Conservation (phyloP, 139 green algal genomes). For the Auxenochlorella pyrenoidosa region DNA sequence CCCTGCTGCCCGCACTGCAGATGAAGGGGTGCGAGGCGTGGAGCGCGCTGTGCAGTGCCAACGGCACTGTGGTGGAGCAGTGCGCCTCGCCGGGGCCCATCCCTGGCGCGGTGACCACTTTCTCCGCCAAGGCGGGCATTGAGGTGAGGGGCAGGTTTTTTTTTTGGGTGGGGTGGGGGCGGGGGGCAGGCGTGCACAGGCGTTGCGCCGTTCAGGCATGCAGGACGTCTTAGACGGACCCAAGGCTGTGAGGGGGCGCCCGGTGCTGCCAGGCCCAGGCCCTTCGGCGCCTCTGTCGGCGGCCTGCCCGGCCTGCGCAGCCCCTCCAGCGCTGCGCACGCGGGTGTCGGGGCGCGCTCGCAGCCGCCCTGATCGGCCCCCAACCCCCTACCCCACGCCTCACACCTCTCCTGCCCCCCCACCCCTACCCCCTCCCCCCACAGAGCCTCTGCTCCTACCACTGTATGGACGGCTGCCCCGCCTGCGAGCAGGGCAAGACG, state of each 20-base stretch:
- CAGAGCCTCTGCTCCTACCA: conserved; percentile 20
- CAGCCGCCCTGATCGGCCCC: too few species aligned
- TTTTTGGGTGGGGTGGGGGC: background rate
- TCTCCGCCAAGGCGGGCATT: background rate
- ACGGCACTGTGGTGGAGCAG: conserved; percentile 8
- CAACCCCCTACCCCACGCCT: too few species aligned
- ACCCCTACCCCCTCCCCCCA: background rate
- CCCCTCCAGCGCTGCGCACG: too few species aligned
- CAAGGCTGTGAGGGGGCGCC: too few species aligned
- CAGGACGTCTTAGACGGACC: too few species aligned
- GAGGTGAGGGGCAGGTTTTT: conserved; percentile 8
- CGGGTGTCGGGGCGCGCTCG: too few species aligned
- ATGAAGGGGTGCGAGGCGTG: conserved; percentile 33
- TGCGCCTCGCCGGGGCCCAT: conserved; percentile 10
- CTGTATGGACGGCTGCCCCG: conserved; percentile 26
- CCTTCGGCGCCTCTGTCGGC: too few species aligned
- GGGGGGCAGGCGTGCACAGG: background rate
- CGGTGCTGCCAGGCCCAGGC: too few species aligned
- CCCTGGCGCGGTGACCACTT: background rate
- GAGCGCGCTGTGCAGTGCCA: conserved; percentile 13
- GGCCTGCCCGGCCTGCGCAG: too few species aligned
- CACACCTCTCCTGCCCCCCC: background rate
- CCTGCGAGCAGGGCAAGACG: background rate
- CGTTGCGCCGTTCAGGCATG: too few species aligned
- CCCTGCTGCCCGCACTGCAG: background rate